Percentiles rank a stretch among this genome's conserved stretches.
phyloP scores from a whole-genome alignment of 2,329 filamentous ascomycete species.

The Colletotrichum lini region DNA sequence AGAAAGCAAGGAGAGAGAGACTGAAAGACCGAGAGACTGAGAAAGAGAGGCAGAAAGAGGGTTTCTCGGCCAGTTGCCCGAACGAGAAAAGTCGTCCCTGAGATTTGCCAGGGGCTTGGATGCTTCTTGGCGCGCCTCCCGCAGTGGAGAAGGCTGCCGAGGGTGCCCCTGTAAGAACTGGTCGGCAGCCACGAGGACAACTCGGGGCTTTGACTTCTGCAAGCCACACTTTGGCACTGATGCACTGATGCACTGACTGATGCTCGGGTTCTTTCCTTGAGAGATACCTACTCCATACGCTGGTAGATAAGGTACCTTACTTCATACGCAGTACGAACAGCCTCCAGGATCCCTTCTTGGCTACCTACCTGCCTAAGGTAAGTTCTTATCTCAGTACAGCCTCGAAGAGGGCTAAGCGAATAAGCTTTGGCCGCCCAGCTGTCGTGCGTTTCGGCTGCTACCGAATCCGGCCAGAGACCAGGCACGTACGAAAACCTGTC shows the following conservation, averaged over 20 bases:
- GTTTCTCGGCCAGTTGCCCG: neutral
- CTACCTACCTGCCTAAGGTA: no score
- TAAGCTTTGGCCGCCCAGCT: conserved; percentile 32
- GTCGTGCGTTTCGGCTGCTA: conserved; percentile 37
- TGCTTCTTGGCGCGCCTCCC: conserved; percentile 23
- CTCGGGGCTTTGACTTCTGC: neutral
- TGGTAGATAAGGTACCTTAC: no score
- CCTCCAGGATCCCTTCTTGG: no score
- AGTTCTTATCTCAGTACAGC: no score
- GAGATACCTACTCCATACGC: no score
- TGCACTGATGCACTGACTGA: no score
- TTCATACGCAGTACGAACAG: no score
- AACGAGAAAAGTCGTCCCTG: neutral
- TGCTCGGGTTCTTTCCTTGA: no score
- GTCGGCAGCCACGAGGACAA: conserved; percentile 10
- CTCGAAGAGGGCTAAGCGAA: neutral
- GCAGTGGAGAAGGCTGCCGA: neutral
- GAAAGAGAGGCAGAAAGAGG: neutral
- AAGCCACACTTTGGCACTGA: no score
- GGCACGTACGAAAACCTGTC: neutral
- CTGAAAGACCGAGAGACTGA: neutral
- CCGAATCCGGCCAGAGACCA: conserved; percentile 30
- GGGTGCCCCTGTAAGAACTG: conserved; percentile 10
- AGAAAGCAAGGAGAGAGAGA: neutral
- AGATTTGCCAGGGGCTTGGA: conserved; percentile 34